phyloP scores from a whole-genome alignment of 2,329 filamentous ascomycete species.

The Lachnum nothofagi region DNA sequence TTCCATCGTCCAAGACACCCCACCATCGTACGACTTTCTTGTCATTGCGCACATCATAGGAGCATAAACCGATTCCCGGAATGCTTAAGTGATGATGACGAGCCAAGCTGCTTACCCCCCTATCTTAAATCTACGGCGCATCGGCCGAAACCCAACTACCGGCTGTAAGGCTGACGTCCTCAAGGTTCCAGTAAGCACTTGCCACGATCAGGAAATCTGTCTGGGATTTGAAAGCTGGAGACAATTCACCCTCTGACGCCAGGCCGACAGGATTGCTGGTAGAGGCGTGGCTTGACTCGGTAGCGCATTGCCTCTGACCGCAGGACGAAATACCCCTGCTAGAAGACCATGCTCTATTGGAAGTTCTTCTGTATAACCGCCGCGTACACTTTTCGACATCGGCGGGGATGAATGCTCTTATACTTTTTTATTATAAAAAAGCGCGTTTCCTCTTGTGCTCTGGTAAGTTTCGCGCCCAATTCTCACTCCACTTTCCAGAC shows the following conservation, averaged over 20 bases:
- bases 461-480: background rate
- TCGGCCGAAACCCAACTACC: background rate
- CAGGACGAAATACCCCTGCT: background rate
- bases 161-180: constrained; percentile 1
- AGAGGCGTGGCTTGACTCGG: background rate
- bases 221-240: background rate
- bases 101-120: background rate
- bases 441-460: background rate
- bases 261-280: background rate
- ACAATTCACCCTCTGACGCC: background rate
- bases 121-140: background rate
- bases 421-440: background rate
- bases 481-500: background rate
- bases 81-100: background rate
- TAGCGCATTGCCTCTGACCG: background rate
- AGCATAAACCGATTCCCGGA: background rate
- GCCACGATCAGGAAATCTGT: background rate
- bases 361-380: background rate
- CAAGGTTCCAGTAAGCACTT: background rate
- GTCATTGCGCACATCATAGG: background rate
- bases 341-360: background rate
- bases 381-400: background rate
- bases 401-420: background rate
- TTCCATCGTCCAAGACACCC: background rate
- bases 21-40: background rate